Percentiles rank a stretch among this genome's conserved stretches.
phyloP scores from a whole-genome alignment of 306 rosid species.

The Crotalaria pallida region DNA sequence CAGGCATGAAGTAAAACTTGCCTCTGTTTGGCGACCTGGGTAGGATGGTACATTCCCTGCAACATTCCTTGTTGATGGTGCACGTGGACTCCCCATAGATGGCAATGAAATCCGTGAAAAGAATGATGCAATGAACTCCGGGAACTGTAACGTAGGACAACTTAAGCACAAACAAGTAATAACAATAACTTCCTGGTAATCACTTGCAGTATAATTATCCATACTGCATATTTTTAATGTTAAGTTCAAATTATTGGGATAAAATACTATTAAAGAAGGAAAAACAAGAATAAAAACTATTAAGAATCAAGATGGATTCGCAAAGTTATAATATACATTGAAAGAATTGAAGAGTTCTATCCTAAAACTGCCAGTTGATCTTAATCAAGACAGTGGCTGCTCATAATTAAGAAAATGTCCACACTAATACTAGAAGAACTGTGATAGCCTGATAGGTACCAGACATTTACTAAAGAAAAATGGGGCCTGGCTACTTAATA shows the following conservation, averaged over 20 bases:
- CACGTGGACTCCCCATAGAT: conserved; percentile 54
- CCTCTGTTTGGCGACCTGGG: conserved; percentile 74
- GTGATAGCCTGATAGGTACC: no score
- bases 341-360: neutral
- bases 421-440: neutral
- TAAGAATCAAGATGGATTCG: neutral
- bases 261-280: neutral
- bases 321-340: neutral
- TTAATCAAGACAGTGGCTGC: neutral
- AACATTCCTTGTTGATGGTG: conserved; percentile 56
- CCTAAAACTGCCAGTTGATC: neutral
- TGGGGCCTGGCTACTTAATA: no score
- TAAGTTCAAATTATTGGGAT: neutral
- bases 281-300: neutral
- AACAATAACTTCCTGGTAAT: conserved; percentile 19
- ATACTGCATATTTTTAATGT: neutral
- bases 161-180: conserved; percentile 22
- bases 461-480: no score
- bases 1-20: conserved; percentile 33
- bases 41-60: conserved; percentile 49
- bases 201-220: conserved; percentile 6
- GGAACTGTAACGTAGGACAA: conserved; percentile 51
- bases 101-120: conserved; percentile 76
- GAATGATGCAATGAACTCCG: conserved; percentile 58
- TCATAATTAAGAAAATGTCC: conserved; percentile 5